Conservation (phyloP, 768 basidiomycete genomes). For the Tylopilus sp. region DNA sequence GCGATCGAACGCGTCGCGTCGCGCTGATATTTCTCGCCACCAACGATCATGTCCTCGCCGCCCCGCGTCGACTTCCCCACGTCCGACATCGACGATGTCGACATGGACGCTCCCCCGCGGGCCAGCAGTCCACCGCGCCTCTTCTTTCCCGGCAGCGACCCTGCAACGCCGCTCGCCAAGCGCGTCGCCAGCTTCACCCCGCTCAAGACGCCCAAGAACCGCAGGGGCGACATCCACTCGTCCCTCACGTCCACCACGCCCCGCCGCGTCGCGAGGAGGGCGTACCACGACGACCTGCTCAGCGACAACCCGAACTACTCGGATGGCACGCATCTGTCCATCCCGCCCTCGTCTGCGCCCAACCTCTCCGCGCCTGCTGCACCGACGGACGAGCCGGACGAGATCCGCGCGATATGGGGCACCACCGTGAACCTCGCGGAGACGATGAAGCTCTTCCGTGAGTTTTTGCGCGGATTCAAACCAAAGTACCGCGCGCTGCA, state of each 20-base stretch:
- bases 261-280: conserved; percentile 17
- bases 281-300: conserved; percentile 20
- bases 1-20: conserved; percentile 52
- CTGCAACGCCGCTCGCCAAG: conserved; percentile 47
- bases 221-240: conserved; percentile 26
- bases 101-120: conserved; percentile 42
- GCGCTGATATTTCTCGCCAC: conserved; percentile 31
- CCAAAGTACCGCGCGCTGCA: conserved; percentile 77
- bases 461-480: conserved; percentile 91
- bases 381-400: conserved; percentile 72
- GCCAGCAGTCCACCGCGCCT: conserved; percentile 18
- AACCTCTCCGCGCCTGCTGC: conserved; percentile 58
- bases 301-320: conserved; percentile 47
- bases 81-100: conserved; percentile 52
- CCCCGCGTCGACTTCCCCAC: conserved; percentile 63
- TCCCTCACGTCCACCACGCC: conserved; percentile 34
- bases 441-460: conserved; percentile 86
- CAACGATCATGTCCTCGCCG: conserved; percentile 54
- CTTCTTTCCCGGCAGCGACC: conserved; percentile 33
- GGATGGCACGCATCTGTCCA: conserved; percentile 54
- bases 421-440: conserved; percentile 91
- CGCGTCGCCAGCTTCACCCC: conserved; percentile 24
- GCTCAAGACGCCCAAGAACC: conserved; percentile 45
- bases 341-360: conserved; percentile 54
- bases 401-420: conserved; percentile 94